Conservation (phyloP, 352 stramenopile species). For the Globisporangium irregulare region DNA sequence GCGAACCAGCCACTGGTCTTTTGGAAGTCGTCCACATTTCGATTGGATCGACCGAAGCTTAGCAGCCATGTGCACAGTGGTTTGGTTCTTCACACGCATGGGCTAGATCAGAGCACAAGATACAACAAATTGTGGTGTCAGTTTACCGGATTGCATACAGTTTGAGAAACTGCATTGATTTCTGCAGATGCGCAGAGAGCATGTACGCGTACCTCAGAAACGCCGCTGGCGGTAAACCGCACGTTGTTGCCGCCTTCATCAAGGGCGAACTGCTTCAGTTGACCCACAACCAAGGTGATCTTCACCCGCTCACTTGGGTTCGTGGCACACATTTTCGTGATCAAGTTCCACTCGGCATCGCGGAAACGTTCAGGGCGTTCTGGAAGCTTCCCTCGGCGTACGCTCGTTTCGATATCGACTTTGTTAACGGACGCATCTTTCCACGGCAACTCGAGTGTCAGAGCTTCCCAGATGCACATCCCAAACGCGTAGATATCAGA, state of each 20-base stretch:
- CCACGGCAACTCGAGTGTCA: conserved; percentile 8
- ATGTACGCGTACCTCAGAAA: background rate
- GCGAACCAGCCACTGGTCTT: background rate
- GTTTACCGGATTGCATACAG: background rate
- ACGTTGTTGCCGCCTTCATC: background rate
- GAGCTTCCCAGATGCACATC: conserved; percentile 20
- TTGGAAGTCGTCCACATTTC: background rate
- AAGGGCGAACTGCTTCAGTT: conserved; percentile 6
- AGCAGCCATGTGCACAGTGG: background rate
- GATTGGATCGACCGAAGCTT: background rate
- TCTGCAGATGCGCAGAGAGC: too few species aligned
- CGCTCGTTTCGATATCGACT: background rate
- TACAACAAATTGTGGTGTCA: background rate
- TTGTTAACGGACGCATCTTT: background rate
- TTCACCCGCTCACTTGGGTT: conserved; percentile 10
- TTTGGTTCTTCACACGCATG: background rate
- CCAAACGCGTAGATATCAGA: conserved; percentile 32
- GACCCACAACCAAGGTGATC: conserved; percentile 17
- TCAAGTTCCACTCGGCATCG: conserved; percentile 12
- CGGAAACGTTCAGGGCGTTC: background rate
- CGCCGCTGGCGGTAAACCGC: background rate
- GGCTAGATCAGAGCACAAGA: background rate
- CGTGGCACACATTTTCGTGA: conserved; percentile 18
- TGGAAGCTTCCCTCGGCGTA: background rate
- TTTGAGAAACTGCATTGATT: background rate